A percentile compares a stretch with the other conserved stretches of the same genome.
Conservation (phyloP, 2,329 filamentous ascomycete species). For the Diplocarpon rosae region DNA sequence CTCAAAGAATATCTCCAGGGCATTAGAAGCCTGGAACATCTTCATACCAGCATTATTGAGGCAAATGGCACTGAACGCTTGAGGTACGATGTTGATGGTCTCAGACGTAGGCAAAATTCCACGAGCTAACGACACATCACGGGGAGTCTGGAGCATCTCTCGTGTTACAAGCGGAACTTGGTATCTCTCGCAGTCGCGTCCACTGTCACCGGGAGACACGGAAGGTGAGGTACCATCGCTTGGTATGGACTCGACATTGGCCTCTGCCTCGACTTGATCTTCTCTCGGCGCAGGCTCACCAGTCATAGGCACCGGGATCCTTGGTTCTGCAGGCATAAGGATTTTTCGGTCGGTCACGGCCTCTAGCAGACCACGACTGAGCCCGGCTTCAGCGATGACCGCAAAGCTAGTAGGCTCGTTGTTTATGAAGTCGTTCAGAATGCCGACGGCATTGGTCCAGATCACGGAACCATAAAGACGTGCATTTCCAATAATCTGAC, state of each 20-base stretch:
- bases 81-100: conserved; percentile 76
- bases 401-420: conserved; percentile 97
- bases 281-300: neutral
- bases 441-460: conserved; percentile 89
- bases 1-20: conserved; percentile 79
- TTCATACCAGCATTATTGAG: conserved; percentile 80
- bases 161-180: conserved; percentile 42
- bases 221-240: conserved; percentile 3
- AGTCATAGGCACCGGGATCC: conserved; percentile 8
- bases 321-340: conserved; percentile 25
- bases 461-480: conserved; percentile 79
- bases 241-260: no score
- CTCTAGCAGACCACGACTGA: conserved; percentile 78
- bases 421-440: conserved; percentile 93
- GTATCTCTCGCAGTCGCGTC: conserved; percentile 31
- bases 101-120: conserved; percentile 83
- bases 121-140: conserved; percentile 40
- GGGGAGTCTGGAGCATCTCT: conserved; percentile 36
- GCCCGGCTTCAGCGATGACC: conserved; percentile 85
- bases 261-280: no score
- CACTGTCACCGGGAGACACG: conserved; percentile 24
- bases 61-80: conserved; percentile 86
- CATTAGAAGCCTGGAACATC: conserved; percentile 72
- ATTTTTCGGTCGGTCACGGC: conserved; percentile 52
- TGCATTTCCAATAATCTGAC: conserved; percentile 71